Conservation (phyloP, 148 eudicot species). For the Camellia granthamiana region DNA sequence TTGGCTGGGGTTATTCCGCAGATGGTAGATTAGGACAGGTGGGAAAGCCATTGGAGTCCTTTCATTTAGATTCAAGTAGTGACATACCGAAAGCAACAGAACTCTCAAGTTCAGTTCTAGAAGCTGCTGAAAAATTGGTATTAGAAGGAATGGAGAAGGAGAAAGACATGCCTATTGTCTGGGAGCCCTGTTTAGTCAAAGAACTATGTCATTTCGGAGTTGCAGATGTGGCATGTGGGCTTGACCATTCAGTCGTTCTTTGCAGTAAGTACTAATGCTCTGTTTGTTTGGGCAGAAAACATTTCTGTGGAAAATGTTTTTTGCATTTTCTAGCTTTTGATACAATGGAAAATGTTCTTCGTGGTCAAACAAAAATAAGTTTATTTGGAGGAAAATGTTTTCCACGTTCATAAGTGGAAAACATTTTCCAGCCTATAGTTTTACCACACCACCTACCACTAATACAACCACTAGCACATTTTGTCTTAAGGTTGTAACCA, state of each 20-base stretch:
- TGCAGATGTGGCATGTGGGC: conserved; percentile 72
- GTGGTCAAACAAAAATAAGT: too few relatives aligned
- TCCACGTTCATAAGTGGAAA: too few relatives aligned
- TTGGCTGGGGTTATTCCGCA: conserved; percentile 96
- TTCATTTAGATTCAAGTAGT: conserved; percentile 58
- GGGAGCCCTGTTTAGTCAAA: conserved; percentile 71
- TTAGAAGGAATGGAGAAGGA: conserved; percentile 83
- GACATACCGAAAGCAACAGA: conserved; percentile 23
- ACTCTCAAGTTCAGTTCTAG: conserved; percentile 39
- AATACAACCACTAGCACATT: too few relatives aligned
- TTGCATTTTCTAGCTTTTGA: too few relatives aligned
- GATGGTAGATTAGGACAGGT: conserved; percentile 88
- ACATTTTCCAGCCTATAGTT: too few relatives aligned
- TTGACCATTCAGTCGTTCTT: conserved; percentile 78
- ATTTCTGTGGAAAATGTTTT: too few relatives aligned
- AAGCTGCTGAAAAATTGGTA: conserved; percentile 69
- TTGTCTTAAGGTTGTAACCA: too few relatives aligned
- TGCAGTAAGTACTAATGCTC: conserved; percentile 52
- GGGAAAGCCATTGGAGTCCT: conserved; percentile 48
- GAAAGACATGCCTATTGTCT: conserved; percentile 83
- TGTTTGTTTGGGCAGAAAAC: too few relatives aligned
- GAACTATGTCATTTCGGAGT: conserved; percentile 51
- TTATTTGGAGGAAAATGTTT: too few relatives aligned
- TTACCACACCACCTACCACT: too few relatives aligned
- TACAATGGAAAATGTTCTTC: too few relatives aligned